These are phyloP conservation scores for Kalmusia sp. DNA, from an alignment of 2,329 filamentous ascomycete species.

Conservation along the genomic window DNA sequence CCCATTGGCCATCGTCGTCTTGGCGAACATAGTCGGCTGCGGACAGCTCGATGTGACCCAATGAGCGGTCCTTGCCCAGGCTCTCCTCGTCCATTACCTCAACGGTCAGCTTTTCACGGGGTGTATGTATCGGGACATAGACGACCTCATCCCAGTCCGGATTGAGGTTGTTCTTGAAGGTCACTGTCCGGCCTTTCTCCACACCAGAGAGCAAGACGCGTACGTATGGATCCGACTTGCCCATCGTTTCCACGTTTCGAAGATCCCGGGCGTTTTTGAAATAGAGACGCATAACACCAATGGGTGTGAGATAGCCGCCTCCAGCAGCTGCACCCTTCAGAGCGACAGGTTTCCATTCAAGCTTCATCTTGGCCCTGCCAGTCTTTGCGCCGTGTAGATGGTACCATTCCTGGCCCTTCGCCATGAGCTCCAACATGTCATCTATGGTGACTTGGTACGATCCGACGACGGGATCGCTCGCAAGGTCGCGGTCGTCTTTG, in stretches of 20 bases:
- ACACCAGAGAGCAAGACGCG: slow-evolving; percentile 89
- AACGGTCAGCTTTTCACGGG: slow-evolving; percentile 81
- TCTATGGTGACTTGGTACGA: slow-evolving; percentile 95
- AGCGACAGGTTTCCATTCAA: slow-evolving; percentile 95
- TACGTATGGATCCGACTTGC: slow-evolving; percentile 95
- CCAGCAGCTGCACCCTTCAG: slow-evolving; percentile 78
- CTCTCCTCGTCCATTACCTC: slow-evolving; percentile 98
- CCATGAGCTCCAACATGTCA: slow-evolving; percentile 89
- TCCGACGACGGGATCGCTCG: slow-evolving; percentile 82
- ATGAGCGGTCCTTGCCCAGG: slow-evolving; percentile 85
- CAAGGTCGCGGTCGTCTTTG: slow-evolving; percentile 92
- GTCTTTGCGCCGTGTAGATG: slow-evolving; percentile 80
- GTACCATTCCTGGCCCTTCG: slow-evolving; percentile 96
- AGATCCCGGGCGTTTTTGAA: slow-evolving; percentile 83
- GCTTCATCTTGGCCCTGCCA: slow-evolving; percentile 86
- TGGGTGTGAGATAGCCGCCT: slow-evolving; percentile 89
- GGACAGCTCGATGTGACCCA: slow-evolving; percentile 80
- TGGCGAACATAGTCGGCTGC: slow-evolving; percentile 81
- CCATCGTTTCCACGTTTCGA: slow-evolving; percentile 91
- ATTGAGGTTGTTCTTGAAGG: slow-evolving; percentile 93
- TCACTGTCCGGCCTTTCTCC: slow-evolving; percentile 90
- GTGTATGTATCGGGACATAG: slow-evolving; percentile 87
- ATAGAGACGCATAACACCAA: slow-evolving; percentile 94
- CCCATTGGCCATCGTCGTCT: slow-evolving; percentile 80
- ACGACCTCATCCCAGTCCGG: slow-evolving; percentile 96